These are phyloP conservation scores for Fusarium clavum DNA, from an alignment of 2,329 filamentous ascomycete species.

Conservation along the genomic window DNA sequence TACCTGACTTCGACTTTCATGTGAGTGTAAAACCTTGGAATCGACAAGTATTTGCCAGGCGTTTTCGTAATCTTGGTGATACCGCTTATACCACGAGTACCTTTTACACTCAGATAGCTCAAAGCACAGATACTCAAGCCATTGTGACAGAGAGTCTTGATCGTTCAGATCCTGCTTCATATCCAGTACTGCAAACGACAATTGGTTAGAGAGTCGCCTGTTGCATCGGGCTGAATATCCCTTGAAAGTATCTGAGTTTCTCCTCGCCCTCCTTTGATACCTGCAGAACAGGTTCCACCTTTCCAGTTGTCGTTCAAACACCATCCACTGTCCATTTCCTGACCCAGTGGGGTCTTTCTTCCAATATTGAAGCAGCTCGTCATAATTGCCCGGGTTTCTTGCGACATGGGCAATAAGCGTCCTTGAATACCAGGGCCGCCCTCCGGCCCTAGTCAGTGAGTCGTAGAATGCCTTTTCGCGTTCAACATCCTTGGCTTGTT, in stretches of 20 bases:
- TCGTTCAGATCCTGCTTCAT: slow-evolving; percentile 42
- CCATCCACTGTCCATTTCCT: slow-evolving; percentile 23
- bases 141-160: slow-evolving; percentile 52
- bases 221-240: slow-evolving; percentile 21
- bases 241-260: slow-evolving; percentile 6
- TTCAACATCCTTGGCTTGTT: slow-evolving; percentile 5
- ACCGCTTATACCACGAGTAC: slow-evolving; percentile 31
- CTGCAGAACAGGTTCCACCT: slow-evolving; percentile 37
- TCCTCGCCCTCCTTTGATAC: slow-evolving; percentile 35
- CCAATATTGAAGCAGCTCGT: slow-evolving; percentile 34
- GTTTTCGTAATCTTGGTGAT: slow-evolving; percentile 24
- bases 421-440: slow-evolving; percentile 38
- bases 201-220: slow-evolving; percentile 20
- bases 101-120: slow-evolving; percentile 34
- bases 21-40: slow-evolving; percentile 11
- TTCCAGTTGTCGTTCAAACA: slow-evolving; percentile 36
- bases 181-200: slow-evolving; percentile 6
- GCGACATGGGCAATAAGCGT: slow-evolving; percentile 27
- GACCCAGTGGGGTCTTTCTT: slow-evolving; percentile 6
- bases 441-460: slow-evolving; percentile 30
- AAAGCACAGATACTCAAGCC: slow-evolving; percentile 55
- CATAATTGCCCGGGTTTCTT: slow-evolving; percentile 9
- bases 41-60: slow-evolving; percentile 31
- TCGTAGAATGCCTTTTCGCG: slow-evolving; percentile 25
- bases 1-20: slow-evolving; percentile 18